Evolutionary conservation across 2,329 filamentous ascomycete genomes (phyloP).

Genomic region (Fusarium agapanthi): DNA sequence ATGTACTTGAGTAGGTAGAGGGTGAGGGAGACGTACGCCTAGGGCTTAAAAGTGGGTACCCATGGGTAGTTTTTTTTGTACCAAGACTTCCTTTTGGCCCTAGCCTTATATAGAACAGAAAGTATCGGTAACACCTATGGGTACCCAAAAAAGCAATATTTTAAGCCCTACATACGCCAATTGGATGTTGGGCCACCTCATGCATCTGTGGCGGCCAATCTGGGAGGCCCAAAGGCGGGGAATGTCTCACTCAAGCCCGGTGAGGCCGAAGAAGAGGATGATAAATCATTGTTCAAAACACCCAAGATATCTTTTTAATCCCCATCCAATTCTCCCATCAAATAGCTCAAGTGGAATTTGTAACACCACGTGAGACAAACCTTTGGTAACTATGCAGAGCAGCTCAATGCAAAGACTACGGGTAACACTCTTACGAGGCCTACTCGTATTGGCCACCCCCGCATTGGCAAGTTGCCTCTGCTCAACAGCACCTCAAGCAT

Average conservation of each 20-base stretch:
- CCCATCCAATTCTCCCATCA: fast-evolving
- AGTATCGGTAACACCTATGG: too few relatives aligned
- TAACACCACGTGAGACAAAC: fast-evolving
- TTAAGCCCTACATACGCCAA: neutral
- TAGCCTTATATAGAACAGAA: too few relatives aligned
- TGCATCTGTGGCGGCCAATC: neutral
- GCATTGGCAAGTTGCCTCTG: neutral
- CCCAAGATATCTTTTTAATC: fast-evolving
- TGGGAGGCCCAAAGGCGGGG: neutral
- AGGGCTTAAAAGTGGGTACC: too few relatives aligned
- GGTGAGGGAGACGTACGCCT: neutral
- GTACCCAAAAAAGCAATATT: too few relatives aligned
- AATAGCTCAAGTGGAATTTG: fast-evolving
- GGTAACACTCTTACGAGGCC: neutral
- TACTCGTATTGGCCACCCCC: neutral
- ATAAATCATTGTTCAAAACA: neutral
- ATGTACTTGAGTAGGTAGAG: neutral
- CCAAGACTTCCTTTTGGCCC: too few relatives aligned
- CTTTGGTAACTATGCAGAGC: neutral
- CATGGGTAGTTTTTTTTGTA: too few relatives aligned
- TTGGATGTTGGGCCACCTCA: neutral
- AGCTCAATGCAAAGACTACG: neutral
- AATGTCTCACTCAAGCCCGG: neutral
- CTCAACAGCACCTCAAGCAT: neutral
- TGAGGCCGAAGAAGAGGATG: neutral